Conservation (phyloP, 768 basidiomycete genomes). For the Mycena chlorophos region DNA sequence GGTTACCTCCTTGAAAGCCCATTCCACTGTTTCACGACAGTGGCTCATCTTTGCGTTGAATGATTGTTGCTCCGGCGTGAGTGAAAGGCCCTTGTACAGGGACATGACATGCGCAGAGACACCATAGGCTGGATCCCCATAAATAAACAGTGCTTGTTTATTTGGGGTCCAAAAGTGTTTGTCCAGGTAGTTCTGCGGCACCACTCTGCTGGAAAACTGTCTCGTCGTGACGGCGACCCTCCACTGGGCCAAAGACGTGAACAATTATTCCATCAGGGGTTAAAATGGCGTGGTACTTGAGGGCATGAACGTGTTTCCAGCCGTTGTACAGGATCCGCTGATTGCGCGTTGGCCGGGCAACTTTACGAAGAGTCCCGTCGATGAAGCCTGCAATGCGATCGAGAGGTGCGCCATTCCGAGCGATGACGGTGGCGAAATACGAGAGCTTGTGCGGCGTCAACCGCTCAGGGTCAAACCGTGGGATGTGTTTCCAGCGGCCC, state of each 20-base stretch:
- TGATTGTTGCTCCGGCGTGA: constrained; percentile 5
- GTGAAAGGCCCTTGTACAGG: constrained; percentile 16
- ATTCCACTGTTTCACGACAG: constrained; percentile 19
- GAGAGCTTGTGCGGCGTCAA: constrained; percentile 6
- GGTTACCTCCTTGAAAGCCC: constrained; percentile 20
- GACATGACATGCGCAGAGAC: constrained; percentile 17
- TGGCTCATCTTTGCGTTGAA: constrained; percentile 22
- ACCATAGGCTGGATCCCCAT: constrained; percentile 19
- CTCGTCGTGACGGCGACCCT: constrained; percentile 20
- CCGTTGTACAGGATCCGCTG: constrained; percentile 23
- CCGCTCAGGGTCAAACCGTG: constrained; percentile 3
- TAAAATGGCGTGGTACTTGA: constrained; percentile 16
- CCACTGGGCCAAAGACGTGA: constrained; percentile 21
- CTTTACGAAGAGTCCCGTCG: constrained; percentile 17
- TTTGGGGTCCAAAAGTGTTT: constrained; percentile 18
- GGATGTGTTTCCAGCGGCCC: constrained; percentile 6
- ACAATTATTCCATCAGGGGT: constrained; percentile 21
- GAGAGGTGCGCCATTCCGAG: constrained; percentile 12
- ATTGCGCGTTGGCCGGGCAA: constrained; percentile 4
- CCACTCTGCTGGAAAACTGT: constrained; percentile 22
- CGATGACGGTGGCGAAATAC: background rate
- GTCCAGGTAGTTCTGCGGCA: constrained; percentile 8
- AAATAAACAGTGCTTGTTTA: constrained; percentile 13
- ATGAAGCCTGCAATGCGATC: constrained; percentile 13
- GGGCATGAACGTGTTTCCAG: constrained; percentile 19